Evolutionary conservation across 495 filamentous ascomycete genomes (phyloP).

Genomic region (Penicillium mononematosum): DNA sequence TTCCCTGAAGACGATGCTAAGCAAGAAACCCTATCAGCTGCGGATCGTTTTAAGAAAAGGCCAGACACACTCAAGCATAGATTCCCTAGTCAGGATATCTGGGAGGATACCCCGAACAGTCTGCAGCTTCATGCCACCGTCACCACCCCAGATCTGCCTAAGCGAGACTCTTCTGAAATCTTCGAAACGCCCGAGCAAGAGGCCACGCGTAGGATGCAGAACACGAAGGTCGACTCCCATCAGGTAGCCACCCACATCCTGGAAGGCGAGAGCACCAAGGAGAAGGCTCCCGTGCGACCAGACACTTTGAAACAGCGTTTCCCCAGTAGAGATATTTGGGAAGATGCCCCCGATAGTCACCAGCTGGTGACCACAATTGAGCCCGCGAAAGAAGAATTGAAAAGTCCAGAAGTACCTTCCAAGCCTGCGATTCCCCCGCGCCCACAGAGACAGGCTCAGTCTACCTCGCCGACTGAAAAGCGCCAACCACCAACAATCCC

Average conservation of each 20-base stretch:
- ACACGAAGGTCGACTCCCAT: constrained; percentile 47
- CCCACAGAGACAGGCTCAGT: constrained; percentile 39
- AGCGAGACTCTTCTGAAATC: constrained; percentile 23
- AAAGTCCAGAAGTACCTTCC: constrained; percentile 38
- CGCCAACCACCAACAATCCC: constrained; percentile 57
- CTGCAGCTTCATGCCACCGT: constrained; percentile 81
- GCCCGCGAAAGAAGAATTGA: constrained; percentile 52
- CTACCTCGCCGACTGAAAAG: constrained; percentile 46
- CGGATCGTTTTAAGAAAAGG: constrained; percentile 60
- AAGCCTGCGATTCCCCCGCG: constrained; percentile 48
- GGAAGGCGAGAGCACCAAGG: constrained; percentile 28
- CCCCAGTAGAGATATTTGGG: constrained; percentile 94
- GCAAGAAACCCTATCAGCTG: constrained; percentile 54
- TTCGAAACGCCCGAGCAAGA: constrained; percentile 62
- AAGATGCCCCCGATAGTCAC: constrained; percentile 85
- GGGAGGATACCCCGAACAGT: constrained; percentile 94
- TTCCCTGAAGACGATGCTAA: constrained; percentile 81
- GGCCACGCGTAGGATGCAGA: constrained; percentile 47
- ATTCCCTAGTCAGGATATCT: constrained; percentile 93
- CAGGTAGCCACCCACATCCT: constrained; percentile 45
- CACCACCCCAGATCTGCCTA: constrained; percentile 65
- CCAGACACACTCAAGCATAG: constrained; percentile 64
- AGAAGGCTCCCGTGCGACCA: constrained; percentile 49
- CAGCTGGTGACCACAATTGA: constrained; percentile 77
- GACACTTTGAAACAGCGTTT: constrained; percentile 67